Conservation (phyloP, 805 yeast genomes). For the Pichia occidentalis region DNA sequence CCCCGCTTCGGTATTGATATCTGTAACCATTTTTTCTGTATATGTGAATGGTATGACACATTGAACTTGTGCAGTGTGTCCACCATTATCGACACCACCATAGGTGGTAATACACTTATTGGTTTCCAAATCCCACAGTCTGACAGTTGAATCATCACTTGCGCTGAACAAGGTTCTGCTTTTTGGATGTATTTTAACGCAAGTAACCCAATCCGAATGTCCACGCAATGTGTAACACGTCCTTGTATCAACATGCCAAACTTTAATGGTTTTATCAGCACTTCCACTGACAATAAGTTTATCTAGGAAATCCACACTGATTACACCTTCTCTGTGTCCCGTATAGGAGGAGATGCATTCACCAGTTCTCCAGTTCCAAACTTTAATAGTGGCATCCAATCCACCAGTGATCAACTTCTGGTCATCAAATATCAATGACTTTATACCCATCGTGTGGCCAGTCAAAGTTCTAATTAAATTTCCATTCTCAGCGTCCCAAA, state of each 20-base stretch:
- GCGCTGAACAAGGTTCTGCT: conserved; percentile 79
- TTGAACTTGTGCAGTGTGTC: conserved; percentile 93
- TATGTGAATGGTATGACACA: conserved; percentile 80
- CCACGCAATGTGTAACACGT: conserved; percentile 92
- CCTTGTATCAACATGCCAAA: conserved; percentile 93
- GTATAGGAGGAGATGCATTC: conserved; percentile 89
- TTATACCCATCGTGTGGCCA: conserved; percentile 88
- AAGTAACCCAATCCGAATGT: conserved; percentile 86
- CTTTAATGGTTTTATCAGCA: conserved; percentile 86
- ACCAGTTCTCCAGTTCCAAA: conserved; percentile 95
- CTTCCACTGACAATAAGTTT: conserved; percentile 88
- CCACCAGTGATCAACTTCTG: conserved; percentile 90
- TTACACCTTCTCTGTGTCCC: conserved; percentile 84
- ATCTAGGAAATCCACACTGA: conserved; percentile 72
- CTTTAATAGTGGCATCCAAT: conserved; percentile 82
- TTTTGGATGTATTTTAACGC: conserved; percentile 77
- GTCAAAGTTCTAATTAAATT: conserved; percentile 65
- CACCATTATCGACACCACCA: conserved; percentile 65
- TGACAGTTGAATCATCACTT: conserved; percentile 84
- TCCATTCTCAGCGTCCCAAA: conserved; percentile 89
- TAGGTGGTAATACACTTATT: conserved; percentile 75
- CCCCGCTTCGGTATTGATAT: conserved; percentile 21
- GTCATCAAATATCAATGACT: conserved; percentile 78
- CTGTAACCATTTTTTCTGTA: conserved; percentile 45
- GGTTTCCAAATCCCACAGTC: conserved; percentile 89